Conservation (phyloP, 129 eudicot genomes). For the Tanacetum coccineum region DNA sequence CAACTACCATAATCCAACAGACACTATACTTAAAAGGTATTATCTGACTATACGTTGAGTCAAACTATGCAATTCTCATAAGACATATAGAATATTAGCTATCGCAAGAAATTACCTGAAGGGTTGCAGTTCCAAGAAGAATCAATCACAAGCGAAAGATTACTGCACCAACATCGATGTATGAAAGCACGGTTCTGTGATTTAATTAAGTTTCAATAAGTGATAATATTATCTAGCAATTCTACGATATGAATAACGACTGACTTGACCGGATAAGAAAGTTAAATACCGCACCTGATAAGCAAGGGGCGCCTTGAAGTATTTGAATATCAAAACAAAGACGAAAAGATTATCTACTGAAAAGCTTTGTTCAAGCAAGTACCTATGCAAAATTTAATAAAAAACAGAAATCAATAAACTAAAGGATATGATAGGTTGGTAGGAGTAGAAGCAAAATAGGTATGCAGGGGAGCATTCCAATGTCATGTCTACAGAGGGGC, state of each 20-base stretch:
- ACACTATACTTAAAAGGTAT: too few species aligned
- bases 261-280: too few species aligned
- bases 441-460: too few species aligned
- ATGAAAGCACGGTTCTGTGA: slow-evolving; percentile 83
- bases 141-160: too few species aligned
- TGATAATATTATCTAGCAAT: slow-evolving; percentile 12
- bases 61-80: too few species aligned
- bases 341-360: slow-evolving; percentile 95
- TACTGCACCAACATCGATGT: slow-evolving; percentile 85
- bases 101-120: slow-evolving; percentile 57
- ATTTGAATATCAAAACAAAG: slow-evolving; percentile 84
- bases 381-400: slow-evolving; percentile 34
- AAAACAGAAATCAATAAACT: neutral
- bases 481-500: too few species aligned
- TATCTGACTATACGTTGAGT: too few species aligned
- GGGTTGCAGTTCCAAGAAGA: slow-evolving; percentile 90
- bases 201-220: slow-evolving; percentile 9
- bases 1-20: too few species aligned
- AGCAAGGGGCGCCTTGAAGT: too few species aligned
- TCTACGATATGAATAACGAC: too few species aligned
- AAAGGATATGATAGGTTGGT: slow-evolving; percentile 13
- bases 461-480: too few species aligned
- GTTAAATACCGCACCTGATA: too few species aligned
- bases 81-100: neutral
- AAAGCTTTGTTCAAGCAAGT: slow-evolving; percentile 87